Evolutionary conservation across 179 eudicot genomes (phyloP).

Genomic region (Dionaea muscipula): DNA sequence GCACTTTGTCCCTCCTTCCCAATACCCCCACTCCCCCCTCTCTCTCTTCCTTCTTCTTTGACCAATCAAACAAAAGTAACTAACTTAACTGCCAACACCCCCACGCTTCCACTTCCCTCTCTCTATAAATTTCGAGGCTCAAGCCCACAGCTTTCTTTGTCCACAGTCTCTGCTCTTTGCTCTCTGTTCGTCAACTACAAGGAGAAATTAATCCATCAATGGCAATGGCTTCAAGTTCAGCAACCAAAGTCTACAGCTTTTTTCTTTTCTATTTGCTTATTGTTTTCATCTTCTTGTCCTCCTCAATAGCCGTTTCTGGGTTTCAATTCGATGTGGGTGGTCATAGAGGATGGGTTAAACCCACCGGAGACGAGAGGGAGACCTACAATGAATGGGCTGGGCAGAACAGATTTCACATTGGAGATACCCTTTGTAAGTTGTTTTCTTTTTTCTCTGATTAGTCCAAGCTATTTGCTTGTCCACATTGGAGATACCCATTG

Average conservation of each 20-base stretch:
- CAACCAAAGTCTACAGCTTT: constrained; percentile 13
- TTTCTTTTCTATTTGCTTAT: constrained; percentile 10
- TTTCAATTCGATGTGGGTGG: constrained; percentile 44
- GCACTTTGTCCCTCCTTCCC: not conserved
- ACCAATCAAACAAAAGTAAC: constrained; percentile 13
- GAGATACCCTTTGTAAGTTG: constrained; percentile 50
- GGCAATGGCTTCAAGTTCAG: constrained; percentile 26
- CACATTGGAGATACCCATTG: not conserved
- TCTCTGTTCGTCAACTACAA: not conserved
- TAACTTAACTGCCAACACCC: constrained; percentile 17
- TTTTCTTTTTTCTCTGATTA: not conserved
- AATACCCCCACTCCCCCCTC: too few species aligned
- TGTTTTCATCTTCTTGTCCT: constrained; percentile 14
- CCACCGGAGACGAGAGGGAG: constrained; percentile 30
- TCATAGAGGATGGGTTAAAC: constrained; percentile 37
- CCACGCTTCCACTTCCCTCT: not conserved
- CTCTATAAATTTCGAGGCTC: not conserved
- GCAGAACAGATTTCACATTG: constrained; percentile 48
- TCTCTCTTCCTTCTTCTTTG: constrained; percentile 16
- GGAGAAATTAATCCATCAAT: not conserved
- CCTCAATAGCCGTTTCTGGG: constrained; percentile 21
- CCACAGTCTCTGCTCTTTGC: not conserved
- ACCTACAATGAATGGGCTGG: constrained; percentile 70
- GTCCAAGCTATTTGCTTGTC: too few species aligned
- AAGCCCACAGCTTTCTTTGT: not conserved